Conservation (phyloP, 345 rosid genomes). For the Syzygium jambos region DNA sequence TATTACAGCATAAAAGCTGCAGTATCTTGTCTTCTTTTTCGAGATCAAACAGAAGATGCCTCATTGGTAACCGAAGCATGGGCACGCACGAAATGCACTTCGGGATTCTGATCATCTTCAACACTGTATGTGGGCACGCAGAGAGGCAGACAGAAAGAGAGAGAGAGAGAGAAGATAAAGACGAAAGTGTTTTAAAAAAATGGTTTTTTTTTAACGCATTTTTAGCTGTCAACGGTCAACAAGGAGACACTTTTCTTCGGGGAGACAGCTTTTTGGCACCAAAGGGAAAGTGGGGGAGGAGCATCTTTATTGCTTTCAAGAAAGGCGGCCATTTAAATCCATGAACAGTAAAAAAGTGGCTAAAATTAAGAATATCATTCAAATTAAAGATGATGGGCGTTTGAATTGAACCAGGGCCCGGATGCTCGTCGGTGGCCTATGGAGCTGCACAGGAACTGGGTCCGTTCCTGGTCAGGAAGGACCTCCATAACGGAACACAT, state of each 20-base stretch:
- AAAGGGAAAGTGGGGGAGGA: not conserved
- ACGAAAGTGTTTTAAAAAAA: not conserved
- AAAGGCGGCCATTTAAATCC: not conserved
- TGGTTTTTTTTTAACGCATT: not conserved
- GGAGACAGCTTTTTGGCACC: not conserved
- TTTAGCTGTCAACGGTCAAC: not conserved
- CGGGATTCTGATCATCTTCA: not conserved
- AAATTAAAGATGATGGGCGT: not conserved
- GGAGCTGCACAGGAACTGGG: slow-evolving; percentile 85
- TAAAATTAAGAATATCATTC: not conserved
- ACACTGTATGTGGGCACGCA: not conserved
- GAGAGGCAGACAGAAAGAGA: not conserved
- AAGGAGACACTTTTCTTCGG: not conserved
- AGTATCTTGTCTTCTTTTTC: not conserved
- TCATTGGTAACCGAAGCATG: not conserved
- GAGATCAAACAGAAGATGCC: not conserved
- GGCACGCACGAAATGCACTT: not conserved
- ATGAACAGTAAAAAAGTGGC: not conserved
- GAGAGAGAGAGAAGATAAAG: not conserved
- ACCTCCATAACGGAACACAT: slow-evolving; percentile 5
- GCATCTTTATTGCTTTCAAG: not conserved
- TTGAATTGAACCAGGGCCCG: slow-evolving; percentile 45
- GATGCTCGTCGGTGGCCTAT: slow-evolving; percentile 72
- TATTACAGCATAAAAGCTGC: not conserved
- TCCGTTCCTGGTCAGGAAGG: slow-evolving; percentile 40